phyloP scores from a whole-genome alignment of 2,329 filamentous ascomycete species.

The Bipolaris cookei region DNA sequence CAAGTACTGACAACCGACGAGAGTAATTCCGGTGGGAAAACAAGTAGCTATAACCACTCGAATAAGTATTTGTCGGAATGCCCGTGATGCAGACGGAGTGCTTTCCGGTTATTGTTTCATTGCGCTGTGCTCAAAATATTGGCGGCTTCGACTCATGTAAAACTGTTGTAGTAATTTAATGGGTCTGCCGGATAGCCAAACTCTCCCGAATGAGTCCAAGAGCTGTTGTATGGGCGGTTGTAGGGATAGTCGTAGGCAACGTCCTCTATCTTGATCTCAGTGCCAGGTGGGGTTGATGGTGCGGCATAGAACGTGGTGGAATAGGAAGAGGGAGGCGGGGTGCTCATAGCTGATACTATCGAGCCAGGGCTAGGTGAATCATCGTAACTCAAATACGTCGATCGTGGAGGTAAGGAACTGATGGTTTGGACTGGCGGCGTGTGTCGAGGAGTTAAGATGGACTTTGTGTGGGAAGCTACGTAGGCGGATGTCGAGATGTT shows the following conservation, averaged over 20 bases:
- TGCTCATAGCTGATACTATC: slow-evolving; percentile 42
- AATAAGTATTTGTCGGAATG: background rate
- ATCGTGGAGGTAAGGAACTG: slow-evolving; percentile 29
- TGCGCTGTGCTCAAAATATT: slow-evolving; percentile 56
- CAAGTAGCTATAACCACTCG: no score
- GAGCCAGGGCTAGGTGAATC: slow-evolving; percentile 43
- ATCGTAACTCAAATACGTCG: slow-evolving; percentile 32
- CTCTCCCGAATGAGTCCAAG: slow-evolving; percentile 34
- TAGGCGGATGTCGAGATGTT: slow-evolving; percentile 29
- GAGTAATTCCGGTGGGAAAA: no score
- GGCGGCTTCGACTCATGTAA: slow-evolving; percentile 52
- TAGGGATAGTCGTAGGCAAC: slow-evolving; percentile 32
- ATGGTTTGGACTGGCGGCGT: slow-evolving; percentile 30
- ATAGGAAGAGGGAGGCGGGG: slow-evolving; percentile 35
- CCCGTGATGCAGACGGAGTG: no score
- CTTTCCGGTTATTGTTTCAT: no score
- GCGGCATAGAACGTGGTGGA: slow-evolving; percentile 31
- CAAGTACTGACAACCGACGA: background rate
- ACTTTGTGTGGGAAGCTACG: slow-evolving; percentile 20
- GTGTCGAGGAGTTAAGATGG: slow-evolving; percentile 24
- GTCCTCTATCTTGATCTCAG: slow-evolving; percentile 37
- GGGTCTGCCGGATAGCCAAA: slow-evolving; percentile 24
- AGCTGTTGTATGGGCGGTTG: slow-evolving; percentile 26
- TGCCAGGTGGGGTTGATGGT: slow-evolving; percentile 25
- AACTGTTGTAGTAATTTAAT: slow-evolving; percentile 33